Evolutionary conservation across 768 basidiomycete genomes (phyloP), one percentile per base, ranked within the genome.

Genomic region (Sistotremastrum niveocremeum): DNA sequence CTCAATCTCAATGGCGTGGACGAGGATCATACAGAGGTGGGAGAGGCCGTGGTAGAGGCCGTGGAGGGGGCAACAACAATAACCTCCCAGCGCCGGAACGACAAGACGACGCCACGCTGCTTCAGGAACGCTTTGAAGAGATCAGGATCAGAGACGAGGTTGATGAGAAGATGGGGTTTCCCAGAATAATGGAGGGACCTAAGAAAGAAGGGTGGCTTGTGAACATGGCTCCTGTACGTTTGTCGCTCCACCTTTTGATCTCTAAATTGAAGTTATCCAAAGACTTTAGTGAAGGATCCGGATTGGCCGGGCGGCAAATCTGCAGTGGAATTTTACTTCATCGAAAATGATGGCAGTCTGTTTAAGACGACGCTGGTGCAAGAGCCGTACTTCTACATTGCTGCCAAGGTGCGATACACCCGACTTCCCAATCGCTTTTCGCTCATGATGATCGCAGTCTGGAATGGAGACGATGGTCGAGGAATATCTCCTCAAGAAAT

Each of bases 281-380:
- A 95, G 83, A 95, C 90, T 1, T 64, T 94, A 6, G 63, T 95
- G 10, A 86, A 88, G 61, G 90, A 93, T 56, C 65, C 89, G 5
- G 81, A 86, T 38, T 81, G 81, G 70, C 76, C 86, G 4, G 76
- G 76, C 6, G 95, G 93, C 12, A 79, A 77, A 54, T 81, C 89
- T 2, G 95, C 84, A 5, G 93, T 99, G 8, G 91, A 99, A 55
- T 94, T 79, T 54, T 98, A 94, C 60, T 98, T 99, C 57, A 89
- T 99, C 52, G 81, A 97, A 65, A 93, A 97, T 56, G 91, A 98
- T 49, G 95, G 95, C 4, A 77, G 77, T 29, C 86, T 86, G 80
- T 98, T 99, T 73, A 99, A 98, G 62, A 81, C 78, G 53, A 98
- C 94, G 4, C 71, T 84, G 51, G 74, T 77, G 47, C 94, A 93